These are phyloP conservation scores for Trichoderma atroviride DNA, from an alignment of 2,329 filamentous ascomycete species.

Conservation along the genomic window DNA sequence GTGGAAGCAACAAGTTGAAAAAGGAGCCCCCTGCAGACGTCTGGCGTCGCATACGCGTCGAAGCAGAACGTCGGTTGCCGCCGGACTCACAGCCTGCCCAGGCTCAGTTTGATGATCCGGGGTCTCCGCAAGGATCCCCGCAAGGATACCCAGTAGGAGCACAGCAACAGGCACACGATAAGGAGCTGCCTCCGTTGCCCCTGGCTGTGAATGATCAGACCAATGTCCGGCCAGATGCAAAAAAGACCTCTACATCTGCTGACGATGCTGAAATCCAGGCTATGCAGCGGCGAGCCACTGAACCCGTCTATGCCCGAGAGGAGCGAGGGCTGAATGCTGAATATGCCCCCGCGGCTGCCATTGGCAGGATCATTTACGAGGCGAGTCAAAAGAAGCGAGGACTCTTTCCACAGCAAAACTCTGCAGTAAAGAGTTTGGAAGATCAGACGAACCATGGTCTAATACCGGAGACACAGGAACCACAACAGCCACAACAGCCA, in stretches of 20 bases:
- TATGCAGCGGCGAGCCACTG: slow-evolving; percentile 38
- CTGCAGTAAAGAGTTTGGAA: slow-evolving; percentile 8
- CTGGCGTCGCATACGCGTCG: slow-evolving; percentile 48
- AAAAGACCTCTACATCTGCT: background rate
- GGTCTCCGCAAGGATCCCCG: background rate
- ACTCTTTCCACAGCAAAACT: slow-evolving; percentile 2
- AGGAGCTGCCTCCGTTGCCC: slow-evolving; percentile 40
- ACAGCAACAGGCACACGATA: slow-evolving; percentile 33
- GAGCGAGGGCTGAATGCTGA: slow-evolving; percentile 36
- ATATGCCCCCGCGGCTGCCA: slow-evolving; percentile 32
- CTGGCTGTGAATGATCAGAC: background rate
- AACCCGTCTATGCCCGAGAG: slow-evolving; percentile 36
- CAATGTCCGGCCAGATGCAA: slow-evolving; percentile 1
- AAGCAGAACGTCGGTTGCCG: slow-evolving; percentile 44
- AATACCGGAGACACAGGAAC: slow-evolving; percentile 11
- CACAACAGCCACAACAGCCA: background rate
- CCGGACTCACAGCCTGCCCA: slow-evolving; percentile 17
- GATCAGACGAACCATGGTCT: slow-evolving; percentile 19
- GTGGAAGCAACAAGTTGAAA: slow-evolving; percentile 60
- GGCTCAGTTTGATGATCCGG: slow-evolving; percentile 1
- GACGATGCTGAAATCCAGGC: slow-evolving; percentile 25
- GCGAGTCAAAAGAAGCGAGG: slow-evolving; percentile 19
- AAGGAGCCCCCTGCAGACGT: slow-evolving; percentile 60
- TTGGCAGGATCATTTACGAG: slow-evolving; percentile 28
- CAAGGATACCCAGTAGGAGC: slow-evolving; percentile 10